Evolutionary conservation across 202 grass and related monocot genomes (phyloP), one percentile per base, ranked within the genome.

Genomic region (Elaeis oleifera): DNA sequence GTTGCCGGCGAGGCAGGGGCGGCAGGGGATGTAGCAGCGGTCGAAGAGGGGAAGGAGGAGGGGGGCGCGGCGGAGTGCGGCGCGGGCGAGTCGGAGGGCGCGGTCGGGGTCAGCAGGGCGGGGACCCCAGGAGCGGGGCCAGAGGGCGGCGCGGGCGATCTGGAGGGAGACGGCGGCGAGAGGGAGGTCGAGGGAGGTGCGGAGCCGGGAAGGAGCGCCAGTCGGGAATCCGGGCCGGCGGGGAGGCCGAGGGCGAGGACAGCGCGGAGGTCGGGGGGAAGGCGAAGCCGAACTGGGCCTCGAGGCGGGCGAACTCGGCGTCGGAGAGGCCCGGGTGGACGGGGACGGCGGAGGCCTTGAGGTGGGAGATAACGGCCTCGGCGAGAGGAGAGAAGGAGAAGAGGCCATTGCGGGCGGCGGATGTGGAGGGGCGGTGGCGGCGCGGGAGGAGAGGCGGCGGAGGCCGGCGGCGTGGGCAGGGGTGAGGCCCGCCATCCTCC

Each of bases 251-350:
- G 80, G 1, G 80, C 70, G 39, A 97, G 82, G 0, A 97, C 74
- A 5, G 94, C 87, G 51, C 88, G 80, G 60, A 97, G 94, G 82
- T 97, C 94, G 0, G 94, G 94, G 88, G 94, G 70, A 97, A 92
- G 9, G 82, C 68, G 80, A 97, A 84, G 0, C 80, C 85, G 16
- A 97, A 25, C 71, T 88, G 79, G 25, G 94, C 85, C 72, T 99
- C 94, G 2, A 76, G 72, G 25, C 85, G 88, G 17, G 80, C 65
- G 31, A 99, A 25, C 79, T 99, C 94, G 1, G 65, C 18, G 24
- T 92, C 94, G 1, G 80, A 51, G 21, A 99, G 85, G 3, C 88
- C 85, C 3, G 77, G 75, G 3, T 58, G 79, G 54, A 91, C n/a
- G 39, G 65, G 21, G 24, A 99, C 77, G 9, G 82, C 75, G 29